These are phyloP conservation scores for Solanum clarkiae DNA, from an alignment of 257 asterid genomes.

Conservation along the genomic window DNA sequence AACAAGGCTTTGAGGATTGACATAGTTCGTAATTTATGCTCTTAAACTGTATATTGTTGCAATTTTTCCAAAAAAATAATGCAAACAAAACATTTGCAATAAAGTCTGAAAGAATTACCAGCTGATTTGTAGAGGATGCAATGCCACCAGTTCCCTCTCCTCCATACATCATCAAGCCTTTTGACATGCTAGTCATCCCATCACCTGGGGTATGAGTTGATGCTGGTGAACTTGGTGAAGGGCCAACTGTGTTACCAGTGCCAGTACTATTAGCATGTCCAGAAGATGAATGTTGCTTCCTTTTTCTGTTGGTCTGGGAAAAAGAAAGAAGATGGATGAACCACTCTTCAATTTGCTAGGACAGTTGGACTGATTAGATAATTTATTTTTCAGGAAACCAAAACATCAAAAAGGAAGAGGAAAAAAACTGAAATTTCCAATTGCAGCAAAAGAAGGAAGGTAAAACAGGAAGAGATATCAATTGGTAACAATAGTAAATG, in stretches of 20 bases:
- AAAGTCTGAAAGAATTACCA: slow-evolving; percentile 38
- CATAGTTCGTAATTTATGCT: too few species aligned
- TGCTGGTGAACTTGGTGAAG: slow-evolving; percentile 58
- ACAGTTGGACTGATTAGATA: neutral
- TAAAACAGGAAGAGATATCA: neutral
- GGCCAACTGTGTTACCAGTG: slow-evolving; percentile 37
- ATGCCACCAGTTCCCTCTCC: slow-evolving; percentile 68
- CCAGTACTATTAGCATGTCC: slow-evolving; percentile 59
- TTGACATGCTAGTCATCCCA: slow-evolving; percentile 76
- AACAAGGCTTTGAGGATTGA: too few species aligned
- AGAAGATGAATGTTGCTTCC: slow-evolving; percentile 77
- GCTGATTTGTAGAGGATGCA: slow-evolving; percentile 79
- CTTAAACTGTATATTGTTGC: too few species aligned
- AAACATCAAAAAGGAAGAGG: neutral
- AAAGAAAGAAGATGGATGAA: neutral
- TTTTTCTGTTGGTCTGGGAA: slow-evolving; percentile 77
- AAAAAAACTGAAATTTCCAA: neutral
- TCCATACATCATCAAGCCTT: slow-evolving; percentile 78
- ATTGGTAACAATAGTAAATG: neutral
- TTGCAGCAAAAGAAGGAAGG: neutral
- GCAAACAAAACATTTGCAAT: neutral
- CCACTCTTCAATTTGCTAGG: neutral
- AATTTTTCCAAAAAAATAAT: neutral
- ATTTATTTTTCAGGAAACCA: neutral
- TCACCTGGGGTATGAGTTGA: slow-evolving; percentile 98